Evolutionary conservation across 108 stramenopile species (phyloP), one percentile per base, ranked within the genome.

Genomic region (Mediolabrus comicus): DNA sequence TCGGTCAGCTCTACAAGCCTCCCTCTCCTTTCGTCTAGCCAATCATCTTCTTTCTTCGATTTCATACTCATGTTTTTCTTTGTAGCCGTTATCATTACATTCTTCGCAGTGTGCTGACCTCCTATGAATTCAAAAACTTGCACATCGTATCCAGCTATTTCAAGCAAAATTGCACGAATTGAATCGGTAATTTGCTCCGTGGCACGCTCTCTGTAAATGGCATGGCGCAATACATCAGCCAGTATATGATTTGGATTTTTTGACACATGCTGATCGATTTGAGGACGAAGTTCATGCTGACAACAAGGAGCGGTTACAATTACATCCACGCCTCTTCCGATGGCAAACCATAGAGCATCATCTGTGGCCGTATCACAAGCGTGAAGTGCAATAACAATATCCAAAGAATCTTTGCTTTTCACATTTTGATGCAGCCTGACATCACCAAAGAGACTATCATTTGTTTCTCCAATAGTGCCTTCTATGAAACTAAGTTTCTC

Each of bases 291-390:
- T 59, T 96, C 83, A 46, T 92, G 88, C 59, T 96, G 95, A 74
- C 95, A 96, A 58, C 95, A 96, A 1, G 95, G 95, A 13, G 92
- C 89, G 1, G 85, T 83, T 4, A 93, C 84, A 34, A 96, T 84
- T 0, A 94, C 65, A 39, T 83, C 77, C 27, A 85, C 77, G 12
- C 75, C 49, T 26, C 63, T 67, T 10, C 30, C 10, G 39, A 96
- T 84, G 26, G 84, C 95, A 24, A 78, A 82, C 69, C 66, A 90
- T 8, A 96, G 32, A 0, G 92, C 85, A 65, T 96, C 95, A 55
- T 94, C 92, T 0, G 92, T 92, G 14, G 95, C 95, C 13, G 92
- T 96, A 77, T 96, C 95, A 65, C 95, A 96, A 2, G 95, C 95
- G 73, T 96, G 95, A 6, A 96, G 77, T 22, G 92, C 95, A 74